Percentiles rank a stretch among this genome's conserved stretches.
phyloP scores from a whole-genome alignment of 2,329 filamentous ascomycete genomes.

The Ustulina deusta region DNA sequence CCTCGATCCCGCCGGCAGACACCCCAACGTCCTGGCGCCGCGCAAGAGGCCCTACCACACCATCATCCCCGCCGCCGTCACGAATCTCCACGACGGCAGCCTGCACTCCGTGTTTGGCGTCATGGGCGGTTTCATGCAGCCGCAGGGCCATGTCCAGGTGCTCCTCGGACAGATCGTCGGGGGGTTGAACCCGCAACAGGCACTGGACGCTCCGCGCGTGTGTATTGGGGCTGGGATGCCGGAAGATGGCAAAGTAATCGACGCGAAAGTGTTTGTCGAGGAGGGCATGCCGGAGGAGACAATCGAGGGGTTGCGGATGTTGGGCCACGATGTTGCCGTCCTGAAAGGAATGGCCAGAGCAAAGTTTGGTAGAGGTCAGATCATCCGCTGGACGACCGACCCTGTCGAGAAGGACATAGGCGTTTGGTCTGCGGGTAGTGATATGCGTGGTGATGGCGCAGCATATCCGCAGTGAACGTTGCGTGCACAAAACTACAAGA shows the following conservation, averaged over 20 bases:
- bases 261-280: conserved; percentile 80
- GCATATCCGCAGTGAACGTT: conserved; percentile 64
- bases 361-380: conserved; percentile 87
- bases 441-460: conserved; percentile 84
- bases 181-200: conserved; percentile 83
- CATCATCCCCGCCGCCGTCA: conserved; percentile 93
- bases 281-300: conserved; percentile 80
- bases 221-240: conserved; percentile 84
- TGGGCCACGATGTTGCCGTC: conserved; percentile 81
- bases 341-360: conserved; percentile 73
- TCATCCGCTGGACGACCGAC: conserved; percentile 83
- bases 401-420: conserved; percentile 69
- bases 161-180: conserved; percentile 90
- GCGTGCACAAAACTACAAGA: background rate
- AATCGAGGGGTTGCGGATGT: conserved; percentile 71
- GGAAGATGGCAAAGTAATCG: conserved; percentile 58
- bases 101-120: conserved; percentile 92
- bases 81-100: conserved; percentile 77
- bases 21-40: conserved; percentile 85
- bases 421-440: conserved; percentile 90
- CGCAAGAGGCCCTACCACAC: conserved; percentile 95
- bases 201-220: conserved; percentile 90
- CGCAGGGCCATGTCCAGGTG: conserved; percentile 94
- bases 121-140: conserved; percentile 99
- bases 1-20: conserved; percentile 66